Conservation (phyloP, 345 rosid genomes). For the Carallia pectinifolia region DNA sequence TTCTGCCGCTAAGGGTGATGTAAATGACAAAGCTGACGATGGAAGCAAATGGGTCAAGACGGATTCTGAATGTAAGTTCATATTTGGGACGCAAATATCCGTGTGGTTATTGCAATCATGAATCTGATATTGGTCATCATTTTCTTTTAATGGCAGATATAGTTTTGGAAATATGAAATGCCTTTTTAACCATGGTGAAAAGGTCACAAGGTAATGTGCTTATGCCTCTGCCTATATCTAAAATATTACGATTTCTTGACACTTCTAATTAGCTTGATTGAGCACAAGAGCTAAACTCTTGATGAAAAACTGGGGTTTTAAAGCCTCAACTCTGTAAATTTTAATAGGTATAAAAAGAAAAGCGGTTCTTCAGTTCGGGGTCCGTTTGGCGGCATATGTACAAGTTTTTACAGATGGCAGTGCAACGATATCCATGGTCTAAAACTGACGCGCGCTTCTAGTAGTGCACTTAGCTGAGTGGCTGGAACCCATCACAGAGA, state of each 20-base stretch:
- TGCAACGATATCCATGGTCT: no score
- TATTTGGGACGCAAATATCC: not conserved
- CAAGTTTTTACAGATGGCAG: no score
- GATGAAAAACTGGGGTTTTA: no score
- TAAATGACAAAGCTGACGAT: conserved; percentile 31
- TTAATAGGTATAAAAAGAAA: no score
- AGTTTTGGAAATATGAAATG: conserved; percentile 62
- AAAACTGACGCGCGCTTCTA: no score
- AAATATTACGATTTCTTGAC: not conserved
- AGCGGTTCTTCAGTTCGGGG: no score
- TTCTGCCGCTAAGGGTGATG: conserved; percentile 29
- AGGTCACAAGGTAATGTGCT: not conserved
- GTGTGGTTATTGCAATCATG: not conserved
- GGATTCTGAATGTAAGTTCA: conserved; percentile 77
- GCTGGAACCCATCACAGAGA: no score
- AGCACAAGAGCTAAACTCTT: no score
- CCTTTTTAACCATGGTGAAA: not conserved
- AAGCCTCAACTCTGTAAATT: no score
- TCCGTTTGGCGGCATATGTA: no score
- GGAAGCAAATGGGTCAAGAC: conserved; percentile 79
- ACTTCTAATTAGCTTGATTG: no score
- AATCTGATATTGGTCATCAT: not conserved
- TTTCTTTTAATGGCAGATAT: conserved; percentile 56
- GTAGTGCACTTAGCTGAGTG: no score
- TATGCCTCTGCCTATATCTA: not conserved